Conservation (phyloP, 139 green algal genomes). For the Picochlorum sp. region DNA sequence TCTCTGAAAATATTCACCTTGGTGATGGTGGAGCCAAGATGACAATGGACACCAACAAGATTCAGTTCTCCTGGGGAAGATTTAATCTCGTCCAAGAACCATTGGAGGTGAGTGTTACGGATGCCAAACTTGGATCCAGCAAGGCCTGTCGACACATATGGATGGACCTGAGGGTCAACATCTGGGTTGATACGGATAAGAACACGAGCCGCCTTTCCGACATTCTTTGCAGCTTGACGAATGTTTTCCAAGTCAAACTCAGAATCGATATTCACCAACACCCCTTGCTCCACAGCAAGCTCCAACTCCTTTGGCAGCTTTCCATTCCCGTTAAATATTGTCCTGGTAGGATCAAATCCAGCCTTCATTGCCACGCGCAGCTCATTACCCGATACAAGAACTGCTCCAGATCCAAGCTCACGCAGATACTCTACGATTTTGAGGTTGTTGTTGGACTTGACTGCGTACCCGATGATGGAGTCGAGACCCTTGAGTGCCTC, state of each 20-base stretch:
- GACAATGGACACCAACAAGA: conserved; percentile 89
- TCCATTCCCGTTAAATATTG: conserved; percentile 88
- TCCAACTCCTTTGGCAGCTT: conserved; percentile 91
- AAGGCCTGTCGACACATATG: conserved; percentile 92
- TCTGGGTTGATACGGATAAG: conserved; percentile 97
- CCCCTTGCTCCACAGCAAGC: conserved; percentile 71
- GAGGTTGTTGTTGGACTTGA: conserved; percentile 99
- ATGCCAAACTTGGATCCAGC: conserved; percentile 97
- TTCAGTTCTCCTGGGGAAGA: conserved; percentile 57
- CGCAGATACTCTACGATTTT: conserved; percentile 65
- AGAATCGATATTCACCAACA: conserved; percentile 91
- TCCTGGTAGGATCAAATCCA: conserved; percentile 81
- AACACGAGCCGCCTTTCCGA: conserved; percentile 45
- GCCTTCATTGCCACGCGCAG: conserved; percentile 74
- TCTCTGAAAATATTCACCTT: conserved; percentile 96
- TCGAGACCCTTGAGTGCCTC: conserved; percentile 74
- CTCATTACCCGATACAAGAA: conserved; percentile 95
- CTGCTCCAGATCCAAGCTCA: conserved; percentile 66
- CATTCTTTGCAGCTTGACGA: conserved; percentile 27
- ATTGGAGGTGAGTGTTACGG: conserved; percentile 85
- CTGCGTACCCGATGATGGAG: conserved; percentile 88
- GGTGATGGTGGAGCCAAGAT: conserved; percentile 94
- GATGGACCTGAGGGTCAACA: conserved; percentile 94
- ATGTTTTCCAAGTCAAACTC: conserved; percentile 95
- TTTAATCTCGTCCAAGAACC: conserved; percentile 64